A percentile compares a stretch with the other conserved stretches of the same genome.
Evolutionary conservation across 768 basidiomycete species (phyloP).

Genomic region (Pisolithus albus): DNA sequence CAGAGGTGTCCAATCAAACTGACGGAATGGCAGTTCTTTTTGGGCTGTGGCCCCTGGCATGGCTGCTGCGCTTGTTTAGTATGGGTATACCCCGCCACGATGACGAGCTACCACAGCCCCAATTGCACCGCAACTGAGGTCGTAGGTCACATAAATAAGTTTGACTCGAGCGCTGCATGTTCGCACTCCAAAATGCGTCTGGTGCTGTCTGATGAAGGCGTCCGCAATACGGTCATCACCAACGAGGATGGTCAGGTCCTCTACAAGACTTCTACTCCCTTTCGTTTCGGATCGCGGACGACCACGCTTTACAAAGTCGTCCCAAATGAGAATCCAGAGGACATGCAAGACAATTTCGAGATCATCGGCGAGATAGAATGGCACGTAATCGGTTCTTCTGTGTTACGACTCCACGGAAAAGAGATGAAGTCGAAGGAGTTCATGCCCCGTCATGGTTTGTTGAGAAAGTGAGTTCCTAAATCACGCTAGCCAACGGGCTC

Average conservation of each 20-base stretch:
- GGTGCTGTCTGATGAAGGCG: constrained; percentile 13
- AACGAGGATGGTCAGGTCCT: constrained; percentile 21
- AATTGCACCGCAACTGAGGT: neutral
- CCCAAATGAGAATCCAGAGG: constrained; percentile 13
- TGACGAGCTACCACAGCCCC: neutral
- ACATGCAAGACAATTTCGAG: constrained; percentile 25
- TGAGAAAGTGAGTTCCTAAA: constrained; percentile 14
- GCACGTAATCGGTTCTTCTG: constrained; percentile 23
- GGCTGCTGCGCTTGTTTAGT: too few species aligned
- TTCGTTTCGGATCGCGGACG: constrained; percentile 6
- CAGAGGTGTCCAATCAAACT: too few species aligned
- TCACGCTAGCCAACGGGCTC: neutral
- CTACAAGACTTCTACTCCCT: constrained; percentile 25
- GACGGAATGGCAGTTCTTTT: too few species aligned
- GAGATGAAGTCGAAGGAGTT: constrained; percentile 22
- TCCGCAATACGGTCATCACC: constrained; percentile 20
- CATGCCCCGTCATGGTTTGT: constrained; percentile 16
- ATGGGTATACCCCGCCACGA: too few species aligned
- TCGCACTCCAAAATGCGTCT: constrained; percentile 11
- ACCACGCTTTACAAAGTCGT: constrained; percentile 23
- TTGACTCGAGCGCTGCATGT: too few species aligned
- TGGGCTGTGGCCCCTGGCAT: too few species aligned
- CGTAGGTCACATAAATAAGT: neutral
- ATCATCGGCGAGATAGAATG: constrained; percentile 31
- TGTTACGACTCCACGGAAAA: constrained; percentile 21